phyloP scores from a whole-genome alignment of 495 filamentous ascomycete genomes.

The Lasiosphaeris hirsuta region DNA sequence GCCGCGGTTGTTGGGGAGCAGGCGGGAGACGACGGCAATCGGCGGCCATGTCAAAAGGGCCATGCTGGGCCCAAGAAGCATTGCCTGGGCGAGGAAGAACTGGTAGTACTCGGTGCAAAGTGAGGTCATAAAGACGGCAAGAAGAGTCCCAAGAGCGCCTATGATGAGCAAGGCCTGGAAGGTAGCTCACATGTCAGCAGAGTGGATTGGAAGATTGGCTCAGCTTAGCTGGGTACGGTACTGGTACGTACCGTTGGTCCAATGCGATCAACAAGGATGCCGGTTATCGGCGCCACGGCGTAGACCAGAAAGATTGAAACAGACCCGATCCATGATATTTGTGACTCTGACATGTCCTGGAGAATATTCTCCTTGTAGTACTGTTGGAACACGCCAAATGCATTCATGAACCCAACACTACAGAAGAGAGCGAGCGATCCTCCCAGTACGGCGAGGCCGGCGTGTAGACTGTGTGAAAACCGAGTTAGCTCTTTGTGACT shows the following conservation, averaged over 20 bases:
- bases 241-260: conserved; percentile 41
- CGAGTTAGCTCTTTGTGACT: conserved; percentile 3
- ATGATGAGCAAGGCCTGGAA: conserved; percentile 11
- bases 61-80: conserved; percentile 49
- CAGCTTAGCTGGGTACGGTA: too few relatives aligned
- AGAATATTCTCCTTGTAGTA: conserved; percentile 51
- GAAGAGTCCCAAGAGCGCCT: conserved; percentile 16
- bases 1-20: conserved; percentile 45
- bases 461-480: conserved; percentile 10
- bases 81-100: conserved; percentile 54
- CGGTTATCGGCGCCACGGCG: conserved; percentile 31
- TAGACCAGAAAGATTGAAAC: conserved; percentile 46
- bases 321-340: conserved; percentile 51
- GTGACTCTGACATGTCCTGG: conserved; percentile 35
- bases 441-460: conserved; percentile 29
- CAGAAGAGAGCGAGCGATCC: conserved; percentile 39
- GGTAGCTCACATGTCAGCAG: not conserved
- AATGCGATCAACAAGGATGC: conserved; percentile 44
- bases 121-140: conserved; percentile 48
- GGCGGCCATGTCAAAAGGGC: conserved; percentile 44
- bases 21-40: conserved; percentile 43
- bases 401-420: conserved; percentile 45
- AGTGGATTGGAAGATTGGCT: not conserved
- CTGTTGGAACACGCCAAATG: conserved; percentile 58
- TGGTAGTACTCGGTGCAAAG: conserved; percentile 54